Evolutionary conservation across 495 filamentous ascomycete genomes (phyloP).

Genomic region (Polyplosphaeria fusca): DNA sequence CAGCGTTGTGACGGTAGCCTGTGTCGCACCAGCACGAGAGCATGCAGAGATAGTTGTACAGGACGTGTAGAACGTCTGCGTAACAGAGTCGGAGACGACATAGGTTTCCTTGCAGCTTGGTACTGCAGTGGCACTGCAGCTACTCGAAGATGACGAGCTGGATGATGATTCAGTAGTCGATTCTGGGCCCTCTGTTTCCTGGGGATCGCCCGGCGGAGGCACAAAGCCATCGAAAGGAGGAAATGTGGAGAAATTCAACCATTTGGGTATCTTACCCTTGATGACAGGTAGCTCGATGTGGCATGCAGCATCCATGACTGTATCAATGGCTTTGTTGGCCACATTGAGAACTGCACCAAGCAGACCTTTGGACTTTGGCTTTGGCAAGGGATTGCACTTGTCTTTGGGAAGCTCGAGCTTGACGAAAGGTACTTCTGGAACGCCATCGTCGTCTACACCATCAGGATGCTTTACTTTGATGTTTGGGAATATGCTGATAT

Average conservation of each 20-base stretch:
- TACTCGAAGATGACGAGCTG: too few species aligned
- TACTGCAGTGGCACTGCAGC: too few species aligned
- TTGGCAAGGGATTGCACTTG: slow-evolving; percentile 11
- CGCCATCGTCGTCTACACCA: background rate
- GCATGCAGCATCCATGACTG: slow-evolving; percentile 8
- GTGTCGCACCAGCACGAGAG: too few species aligned
- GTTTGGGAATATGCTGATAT: slow-evolving; percentile 3
- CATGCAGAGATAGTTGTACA: too few species aligned
- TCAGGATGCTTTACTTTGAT: background rate
- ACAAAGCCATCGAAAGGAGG: background rate
- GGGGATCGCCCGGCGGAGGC: background rate
- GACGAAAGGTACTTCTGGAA: slow-evolving; percentile 6
- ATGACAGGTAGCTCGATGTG: slow-evolving; percentile 2
- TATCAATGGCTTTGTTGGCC: slow-evolving; percentile 1
- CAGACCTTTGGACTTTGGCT: background rate
- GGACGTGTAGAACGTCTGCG: too few species aligned
- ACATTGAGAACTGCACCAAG: slow-evolving; percentile 10
- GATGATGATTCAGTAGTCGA: too few species aligned
- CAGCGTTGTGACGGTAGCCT: too few species aligned
- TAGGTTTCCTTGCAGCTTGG: too few species aligned
- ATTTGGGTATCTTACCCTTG: background rate
- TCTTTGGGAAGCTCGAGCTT: slow-evolving; percentile 7
- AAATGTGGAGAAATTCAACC: slow-evolving; percentile 4
- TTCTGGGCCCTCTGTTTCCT: background rate
- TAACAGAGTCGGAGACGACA: too few species aligned